phyloP scores from a whole-genome alignment of 2,329 filamentous ascomycete genomes.

The Fusarium ramigenum region DNA sequence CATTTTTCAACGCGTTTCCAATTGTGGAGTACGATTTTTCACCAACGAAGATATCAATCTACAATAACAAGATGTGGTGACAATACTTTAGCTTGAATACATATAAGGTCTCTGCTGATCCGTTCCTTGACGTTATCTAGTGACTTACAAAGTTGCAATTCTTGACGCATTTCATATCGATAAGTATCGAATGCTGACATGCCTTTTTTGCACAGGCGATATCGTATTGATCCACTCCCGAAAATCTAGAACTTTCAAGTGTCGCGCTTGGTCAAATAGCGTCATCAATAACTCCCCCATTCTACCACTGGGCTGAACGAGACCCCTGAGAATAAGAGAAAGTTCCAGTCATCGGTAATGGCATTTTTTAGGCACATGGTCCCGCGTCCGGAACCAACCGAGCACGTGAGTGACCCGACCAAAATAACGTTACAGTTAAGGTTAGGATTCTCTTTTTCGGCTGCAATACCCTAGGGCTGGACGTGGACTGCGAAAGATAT shows the following conservation, averaged over 20 bases:
- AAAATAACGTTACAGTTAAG: background rate
- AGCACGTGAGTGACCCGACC: background rate
- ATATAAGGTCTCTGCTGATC: fast-evolving
- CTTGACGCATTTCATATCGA: fast-evolving
- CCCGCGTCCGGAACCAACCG: fast-evolving
- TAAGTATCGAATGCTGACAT: fast-evolving
- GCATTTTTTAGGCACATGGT: background rate
- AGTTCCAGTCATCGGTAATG: too few species aligned
- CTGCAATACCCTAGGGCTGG: background rate
- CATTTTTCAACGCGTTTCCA: background rate
- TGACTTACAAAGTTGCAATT: fast-evolving
- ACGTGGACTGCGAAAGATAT: fast-evolving
- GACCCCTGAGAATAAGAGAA: background rate
- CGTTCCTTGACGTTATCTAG: fast-evolving
- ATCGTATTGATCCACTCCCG: background rate
- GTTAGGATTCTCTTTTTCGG: too few species aligned
- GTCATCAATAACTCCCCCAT: background rate
- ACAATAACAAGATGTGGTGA: too few species aligned
- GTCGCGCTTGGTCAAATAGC: background rate
- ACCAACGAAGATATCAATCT: fast-evolving
- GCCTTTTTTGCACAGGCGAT: background rate
- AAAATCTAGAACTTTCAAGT: background rate
- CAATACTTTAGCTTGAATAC: fast-evolving
- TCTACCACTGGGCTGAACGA: background rate
- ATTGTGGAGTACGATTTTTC: background rate